Percentiles rank a stretch among this genome's conserved stretches.
Evolutionary conservation across 306 rosid species (phyloP).

Genomic region (Acacia melanoxylon): DNA sequence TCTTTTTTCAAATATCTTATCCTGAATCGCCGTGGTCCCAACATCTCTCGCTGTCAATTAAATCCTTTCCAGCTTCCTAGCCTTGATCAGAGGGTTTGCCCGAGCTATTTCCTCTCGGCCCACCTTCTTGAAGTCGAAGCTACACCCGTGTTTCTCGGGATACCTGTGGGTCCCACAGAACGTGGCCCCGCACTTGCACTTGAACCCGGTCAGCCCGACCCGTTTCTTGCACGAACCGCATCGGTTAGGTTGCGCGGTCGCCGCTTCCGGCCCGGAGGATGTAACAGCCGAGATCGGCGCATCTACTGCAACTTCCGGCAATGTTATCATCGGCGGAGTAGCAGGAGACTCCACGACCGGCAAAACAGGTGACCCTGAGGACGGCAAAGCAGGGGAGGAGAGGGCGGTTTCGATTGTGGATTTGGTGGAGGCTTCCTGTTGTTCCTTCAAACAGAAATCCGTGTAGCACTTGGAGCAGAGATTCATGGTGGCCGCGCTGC

Average conservation of each 20-base stretch:
- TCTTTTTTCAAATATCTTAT: not conserved
- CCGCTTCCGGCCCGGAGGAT: not conserved
- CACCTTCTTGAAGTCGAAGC: constrained; percentile 74
- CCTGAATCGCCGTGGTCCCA: not conserved
- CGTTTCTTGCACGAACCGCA: constrained; percentile 77
- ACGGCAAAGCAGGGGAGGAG: constrained; percentile 32
- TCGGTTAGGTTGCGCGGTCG: constrained; percentile 47
- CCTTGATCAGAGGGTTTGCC: constrained; percentile 82
- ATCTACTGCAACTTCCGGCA: constrained; percentile 26
- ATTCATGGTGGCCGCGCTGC: constrained; percentile 84
- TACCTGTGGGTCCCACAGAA: constrained; percentile 89
- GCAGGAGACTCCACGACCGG: constrained; percentile 32
- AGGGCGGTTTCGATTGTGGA: constrained; percentile 77
- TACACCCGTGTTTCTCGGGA: constrained; percentile 86
- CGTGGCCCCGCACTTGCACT: constrained; percentile 77
- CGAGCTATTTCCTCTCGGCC: constrained; percentile 85
- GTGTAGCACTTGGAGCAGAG: constrained; percentile 91
- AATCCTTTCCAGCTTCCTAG: constrained; percentile 72
- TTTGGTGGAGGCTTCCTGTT: constrained; percentile 74
- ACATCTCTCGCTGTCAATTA: constrained; percentile 34
- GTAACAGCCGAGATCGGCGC: not conserved
- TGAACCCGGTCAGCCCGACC: constrained; percentile 80
- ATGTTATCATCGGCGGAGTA: constrained; percentile 24
- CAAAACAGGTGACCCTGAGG: not conserved
- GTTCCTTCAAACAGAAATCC: constrained; percentile 58